Base-by-base conservation (phyloP, 345 rosid species). In the Anastatica hierochuntica region DNA sequence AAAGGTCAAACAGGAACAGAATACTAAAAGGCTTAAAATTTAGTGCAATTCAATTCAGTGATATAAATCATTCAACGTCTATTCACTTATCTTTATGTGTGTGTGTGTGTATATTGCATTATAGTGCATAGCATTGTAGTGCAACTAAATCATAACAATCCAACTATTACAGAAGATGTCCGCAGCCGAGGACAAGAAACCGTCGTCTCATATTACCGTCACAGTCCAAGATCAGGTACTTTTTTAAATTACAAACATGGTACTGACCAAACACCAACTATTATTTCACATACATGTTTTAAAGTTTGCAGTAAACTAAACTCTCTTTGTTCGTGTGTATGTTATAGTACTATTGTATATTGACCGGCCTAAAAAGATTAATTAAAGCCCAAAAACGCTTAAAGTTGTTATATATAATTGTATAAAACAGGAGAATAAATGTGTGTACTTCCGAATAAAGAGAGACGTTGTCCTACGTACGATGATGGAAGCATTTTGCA, bases 401-500 rank as follows among this genome's bases (percentile, higher is more conserved):
- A n/a, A n/a, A n/a, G n/a, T n/a, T n/a, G n/a, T n/a, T n/a, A n/a
- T n/a, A n/a, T n/a, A n/a, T n/a, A n/a, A n/a, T n/a, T n/a, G n/a
- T n/a, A 37, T 38, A 41, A 12, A 52, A 40, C 24, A 56, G 63
- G 51, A 49, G 4, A 44, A 39, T 1, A 9, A 1, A 0, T 9
- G 23, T 19, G 45, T 56, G 20, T 17, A 13, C 63, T 47, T 56
- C 38, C 62, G 69, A 38, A 10, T 41, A 2, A 64, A 49, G 33
- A 48, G 2, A 57, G 36, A 56, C 39, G 31, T 21, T 10, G 39
- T 8, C 39, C 23, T 64, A 13, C 37, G 38, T 47, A 31, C 0
- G 10, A 4, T 47, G 50, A 64, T 64, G 62, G 41, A 55, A 48
- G 62, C 49, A 20, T 39, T 27, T 48, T 21, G 43, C 19, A n/a